phyloP scores from a whole-genome alignment of 2,329 filamentous ascomycete genomes.

The Bipolaris bicolor region DNA sequence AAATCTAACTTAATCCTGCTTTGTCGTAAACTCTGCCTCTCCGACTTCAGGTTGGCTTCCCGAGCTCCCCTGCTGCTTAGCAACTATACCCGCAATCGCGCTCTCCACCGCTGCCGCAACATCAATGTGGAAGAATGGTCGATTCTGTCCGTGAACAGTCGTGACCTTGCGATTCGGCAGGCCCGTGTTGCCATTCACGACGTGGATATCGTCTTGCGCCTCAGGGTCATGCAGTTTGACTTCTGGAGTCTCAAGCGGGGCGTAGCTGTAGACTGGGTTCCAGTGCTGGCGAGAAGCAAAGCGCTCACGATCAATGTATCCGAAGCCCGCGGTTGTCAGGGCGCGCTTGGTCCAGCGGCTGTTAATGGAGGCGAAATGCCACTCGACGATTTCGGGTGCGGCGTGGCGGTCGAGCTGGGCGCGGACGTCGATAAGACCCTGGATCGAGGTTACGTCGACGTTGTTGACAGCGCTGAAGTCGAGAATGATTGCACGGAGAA shows the following conservation, averaged over 20 bases:
- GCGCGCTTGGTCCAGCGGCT: conserved; percentile 94
- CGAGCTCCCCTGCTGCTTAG: conserved; percentile 27
- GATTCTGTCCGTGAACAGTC: conserved; percentile 82
- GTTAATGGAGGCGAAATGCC: conserved; percentile 94
- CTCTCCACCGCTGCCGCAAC: conserved; percentile 87
- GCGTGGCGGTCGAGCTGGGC: conserved; percentile 91
- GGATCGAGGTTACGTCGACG: conserved; percentile 89
- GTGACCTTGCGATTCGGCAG: conserved; percentile 56
- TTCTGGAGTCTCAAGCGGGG: conserved; percentile 77
- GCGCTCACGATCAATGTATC: conserved; percentile 64
- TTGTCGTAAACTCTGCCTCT: conserved; percentile 18
- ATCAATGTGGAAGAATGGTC: conserved; percentile 93
- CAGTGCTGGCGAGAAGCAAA: conserved; percentile 64
- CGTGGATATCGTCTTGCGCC: conserved; percentile 32
- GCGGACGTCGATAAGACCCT: conserved; percentile 90
- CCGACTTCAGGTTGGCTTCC: conserved; percentile 21
- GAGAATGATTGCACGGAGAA: conserved; percentile 85
- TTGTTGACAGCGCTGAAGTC: conserved; percentile 95
- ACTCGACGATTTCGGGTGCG: conserved; percentile 81
- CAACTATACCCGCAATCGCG: conserved; percentile 78
- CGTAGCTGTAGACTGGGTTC: conserved; percentile 95
- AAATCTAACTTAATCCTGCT: conserved; percentile 16
- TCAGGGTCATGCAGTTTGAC: conserved; percentile 62
- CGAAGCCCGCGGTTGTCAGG: conserved; percentile 85
- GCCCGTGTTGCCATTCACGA: conserved; percentile 18